phyloP scores from a whole-genome alignment of 257 asterid species.

The Thymus quinquecostatus region DNA sequence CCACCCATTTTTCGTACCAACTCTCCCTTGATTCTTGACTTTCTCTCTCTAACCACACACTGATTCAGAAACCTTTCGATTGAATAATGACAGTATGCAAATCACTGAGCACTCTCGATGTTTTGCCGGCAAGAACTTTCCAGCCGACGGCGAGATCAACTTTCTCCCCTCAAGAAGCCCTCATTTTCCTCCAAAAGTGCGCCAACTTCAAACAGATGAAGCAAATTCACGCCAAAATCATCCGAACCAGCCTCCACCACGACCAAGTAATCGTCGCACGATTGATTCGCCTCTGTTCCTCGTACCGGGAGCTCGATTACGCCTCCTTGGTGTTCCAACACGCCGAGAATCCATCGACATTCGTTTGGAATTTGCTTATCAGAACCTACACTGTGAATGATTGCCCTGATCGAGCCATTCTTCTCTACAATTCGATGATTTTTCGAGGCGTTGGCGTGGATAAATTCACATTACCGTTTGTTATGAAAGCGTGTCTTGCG shows the following conservation, averaged over 20 bases:
- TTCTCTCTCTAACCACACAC: neutral
- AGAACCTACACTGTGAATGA: constrained; percentile 44
- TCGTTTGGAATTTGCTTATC: constrained; percentile 53
- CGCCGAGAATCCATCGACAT: constrained; percentile 43
- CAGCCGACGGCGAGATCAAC: constrained; percentile 28
- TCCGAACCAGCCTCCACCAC: constrained; percentile 43
- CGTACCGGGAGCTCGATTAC: constrained; percentile 45
- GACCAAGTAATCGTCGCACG: constrained; percentile 41
- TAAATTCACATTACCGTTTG: constrained; percentile 63
- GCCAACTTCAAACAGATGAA: constrained; percentile 48
- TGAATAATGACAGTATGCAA: constrained; percentile 45
- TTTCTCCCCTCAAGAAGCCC: constrained; percentile 50
- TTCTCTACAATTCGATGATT: constrained; percentile 49
- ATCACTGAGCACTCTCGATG: constrained; percentile 40
- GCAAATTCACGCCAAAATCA: constrained; percentile 51
- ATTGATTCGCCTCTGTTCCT: constrained; percentile 54
- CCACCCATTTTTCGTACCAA: no score
- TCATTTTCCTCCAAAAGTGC: constrained; percentile 49
- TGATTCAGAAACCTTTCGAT: neutral
- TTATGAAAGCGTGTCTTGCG: constrained; percentile 58
- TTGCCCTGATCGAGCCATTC: constrained; percentile 43
- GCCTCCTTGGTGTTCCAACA: constrained; percentile 45
- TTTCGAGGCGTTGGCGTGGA: constrained; percentile 46
- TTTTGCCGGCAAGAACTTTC: constrained; percentile 34
- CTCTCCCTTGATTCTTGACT: neutral